phyloP scores from a whole-genome alignment of 2,329 filamentous ascomycete species.

The Domatiomyces globalis region DNA sequence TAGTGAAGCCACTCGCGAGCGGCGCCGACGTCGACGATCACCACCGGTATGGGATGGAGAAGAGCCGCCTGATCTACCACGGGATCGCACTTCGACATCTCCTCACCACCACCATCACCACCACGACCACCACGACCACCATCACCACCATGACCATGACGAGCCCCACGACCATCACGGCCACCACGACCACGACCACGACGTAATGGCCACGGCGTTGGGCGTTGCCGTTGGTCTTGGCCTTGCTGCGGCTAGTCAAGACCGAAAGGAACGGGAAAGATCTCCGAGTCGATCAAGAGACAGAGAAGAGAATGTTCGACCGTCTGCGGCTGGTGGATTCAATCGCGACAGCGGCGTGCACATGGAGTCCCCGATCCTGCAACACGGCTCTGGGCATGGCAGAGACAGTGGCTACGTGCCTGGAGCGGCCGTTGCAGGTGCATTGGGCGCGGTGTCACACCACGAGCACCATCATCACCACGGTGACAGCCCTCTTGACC shows the following conservation, averaged over 20 bases:
- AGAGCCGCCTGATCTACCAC: slow-evolving; percentile 17
- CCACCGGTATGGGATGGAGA: slow-evolving; percentile 13
- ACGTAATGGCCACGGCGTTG: slow-evolving; percentile 17
- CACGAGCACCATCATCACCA: neutral
- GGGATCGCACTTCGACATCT: slow-evolving; percentile 12
- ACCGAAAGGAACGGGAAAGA: slow-evolving; percentile 40
- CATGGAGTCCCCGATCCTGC: slow-evolving; percentile 30
- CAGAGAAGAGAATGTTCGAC: slow-evolving; percentile 4
- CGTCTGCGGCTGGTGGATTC: slow-evolving; percentile 1
- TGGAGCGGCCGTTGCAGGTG: slow-evolving; percentile 11
- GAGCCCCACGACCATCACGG: neutral
- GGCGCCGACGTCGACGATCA: slow-evolving; percentile 14
- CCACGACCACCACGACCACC: neutral
- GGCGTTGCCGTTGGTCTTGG: slow-evolving; percentile 17
- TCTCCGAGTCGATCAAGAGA: slow-evolving; percentile 32
- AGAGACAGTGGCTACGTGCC: slow-evolving; percentile 33
- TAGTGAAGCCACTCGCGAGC: slow-evolving; percentile 16
- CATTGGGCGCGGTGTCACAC: slow-evolving; percentile 1
- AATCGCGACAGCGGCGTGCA: slow-evolving; percentile 34
- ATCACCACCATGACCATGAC: slow-evolving; percentile 3
- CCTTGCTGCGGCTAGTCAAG: slow-evolving; percentile 7
- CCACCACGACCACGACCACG: slow-evolving; percentile 9
- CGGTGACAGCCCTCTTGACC: slow-evolving; percentile 1
- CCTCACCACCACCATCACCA: slow-evolving; percentile 1
- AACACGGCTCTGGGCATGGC: slow-evolving; percentile 5